Conservation (phyloP, 169 alveolate species). For the Besnoitia besnoiti region DNA sequence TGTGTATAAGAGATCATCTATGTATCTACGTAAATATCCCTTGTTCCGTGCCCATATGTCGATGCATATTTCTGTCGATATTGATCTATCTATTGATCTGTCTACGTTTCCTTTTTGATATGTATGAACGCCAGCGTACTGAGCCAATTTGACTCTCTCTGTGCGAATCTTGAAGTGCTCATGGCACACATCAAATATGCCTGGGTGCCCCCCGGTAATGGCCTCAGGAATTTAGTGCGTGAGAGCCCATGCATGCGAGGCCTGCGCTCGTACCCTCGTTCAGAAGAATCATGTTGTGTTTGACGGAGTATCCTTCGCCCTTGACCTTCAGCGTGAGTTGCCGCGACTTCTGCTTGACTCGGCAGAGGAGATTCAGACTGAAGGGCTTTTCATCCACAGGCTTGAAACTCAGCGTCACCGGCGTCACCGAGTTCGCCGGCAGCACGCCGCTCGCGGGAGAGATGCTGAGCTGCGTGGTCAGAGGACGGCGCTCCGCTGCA, state of each 20-base stretch:
- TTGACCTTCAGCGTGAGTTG: conserved; percentile 91
- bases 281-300: conserved; percentile 76
- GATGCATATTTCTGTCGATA: too few relatives aligned
- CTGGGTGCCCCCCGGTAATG: too few relatives aligned
- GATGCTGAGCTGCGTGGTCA: neutral
- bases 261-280: conserved; percentile 70
- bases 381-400: conserved; percentile 88
- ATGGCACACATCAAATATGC: too few relatives aligned
- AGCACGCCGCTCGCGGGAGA: conserved; percentile 26
- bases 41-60: too few relatives aligned
- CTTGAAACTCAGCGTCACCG: conserved; percentile 84
- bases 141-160: too few relatives aligned
- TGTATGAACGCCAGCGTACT: too few relatives aligned
- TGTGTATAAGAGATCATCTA: too few relatives aligned
- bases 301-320: conserved; percentile 89
- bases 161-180: too few relatives aligned
- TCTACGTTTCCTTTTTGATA: too few relatives aligned
- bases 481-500: neutral
- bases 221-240: neutral
- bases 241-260: neutral
- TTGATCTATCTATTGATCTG: too few relatives aligned
- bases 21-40: too few relatives aligned
- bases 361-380: conserved; percentile 88
- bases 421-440: conserved; percentile 62
- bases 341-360: conserved; percentile 87